phyloP scores from a whole-genome alignment of 345 rosid species.

The Lagerstroemia speciosa region DNA sequence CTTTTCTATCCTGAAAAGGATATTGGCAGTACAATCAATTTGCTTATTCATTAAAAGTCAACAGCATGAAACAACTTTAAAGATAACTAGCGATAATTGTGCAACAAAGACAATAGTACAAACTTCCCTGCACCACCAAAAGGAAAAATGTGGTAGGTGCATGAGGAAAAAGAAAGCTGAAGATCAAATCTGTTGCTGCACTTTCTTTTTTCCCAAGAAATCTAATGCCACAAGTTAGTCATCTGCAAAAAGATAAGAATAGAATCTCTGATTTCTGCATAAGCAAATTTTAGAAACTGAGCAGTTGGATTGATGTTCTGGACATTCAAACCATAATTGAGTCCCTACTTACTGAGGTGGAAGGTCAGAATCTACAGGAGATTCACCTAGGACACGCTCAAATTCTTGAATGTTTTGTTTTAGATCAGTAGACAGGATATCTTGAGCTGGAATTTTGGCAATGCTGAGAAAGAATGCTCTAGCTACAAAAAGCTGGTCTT shows the following conservation, averaged over 20 bases:
- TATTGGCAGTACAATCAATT: neutral
- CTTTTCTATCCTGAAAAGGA: constrained; percentile 51
- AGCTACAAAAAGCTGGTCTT: constrained; percentile 85
- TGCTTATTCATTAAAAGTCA: too few relatives aligned
- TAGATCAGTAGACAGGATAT: constrained; percentile 60
- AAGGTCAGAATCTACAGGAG: constrained; percentile 71
- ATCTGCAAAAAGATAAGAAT: too few relatives aligned
- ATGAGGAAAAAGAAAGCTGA: too few relatives aligned
- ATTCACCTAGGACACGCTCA: constrained; percentile 82
- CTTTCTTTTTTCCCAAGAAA: too few relatives aligned
- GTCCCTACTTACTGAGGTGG: constrained; percentile 62
- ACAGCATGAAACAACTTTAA: too few relatives aligned
- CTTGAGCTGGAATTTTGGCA: constrained; percentile 80
- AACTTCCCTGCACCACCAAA: too few relatives aligned
- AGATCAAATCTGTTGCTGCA: too few relatives aligned
- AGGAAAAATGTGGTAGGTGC: too few relatives aligned
- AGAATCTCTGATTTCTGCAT: too few relatives aligned
- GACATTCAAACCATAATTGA: neutral
- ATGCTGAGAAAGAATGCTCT: constrained; percentile 91
- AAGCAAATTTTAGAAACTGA: neutral
- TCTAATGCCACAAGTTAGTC: too few relatives aligned
- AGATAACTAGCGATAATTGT: neutral
- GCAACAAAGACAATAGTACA: neutral
- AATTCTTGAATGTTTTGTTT: constrained; percentile 88
- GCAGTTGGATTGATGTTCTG: too few relatives aligned